A percentile compares a stretch with the other conserved stretches of the same genome.
phyloP scores from a whole-genome alignment of 805 yeast species.

The Spathaspora sp. region DNA sequence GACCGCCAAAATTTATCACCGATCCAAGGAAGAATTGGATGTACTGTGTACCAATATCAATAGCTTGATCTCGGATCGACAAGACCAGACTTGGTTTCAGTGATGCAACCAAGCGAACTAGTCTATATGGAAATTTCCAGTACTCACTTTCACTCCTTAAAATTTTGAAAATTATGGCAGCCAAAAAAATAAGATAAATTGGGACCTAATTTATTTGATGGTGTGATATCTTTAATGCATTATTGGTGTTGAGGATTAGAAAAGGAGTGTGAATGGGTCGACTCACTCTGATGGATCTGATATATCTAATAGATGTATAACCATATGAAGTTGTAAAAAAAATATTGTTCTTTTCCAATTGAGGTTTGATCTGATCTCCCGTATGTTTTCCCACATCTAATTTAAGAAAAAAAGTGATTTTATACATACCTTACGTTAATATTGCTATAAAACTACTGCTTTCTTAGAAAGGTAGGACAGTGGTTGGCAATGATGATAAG shows the following conservation, averaged over 20 bases:
- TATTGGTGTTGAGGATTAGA: not conserved
- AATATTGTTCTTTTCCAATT: not conserved
- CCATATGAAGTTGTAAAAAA: not conserved
- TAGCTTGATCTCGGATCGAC: not conserved
- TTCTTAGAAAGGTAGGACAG: not conserved
- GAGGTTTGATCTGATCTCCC: not conserved
- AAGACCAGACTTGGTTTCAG: not conserved
- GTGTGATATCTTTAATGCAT: not conserved
- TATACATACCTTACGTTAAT: not conserved
- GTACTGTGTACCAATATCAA: not conserved
- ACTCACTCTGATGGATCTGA: not conserved
- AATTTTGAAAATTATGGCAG: not conserved
- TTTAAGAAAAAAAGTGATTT: not conserved
- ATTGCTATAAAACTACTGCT: not conserved
- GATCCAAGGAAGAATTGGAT: not conserved
- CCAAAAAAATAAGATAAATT: not conserved
- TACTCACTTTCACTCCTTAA: too few species aligned
- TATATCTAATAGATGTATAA: not conserved
- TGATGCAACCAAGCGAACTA: not conserved
- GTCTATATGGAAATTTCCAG: not conserved
- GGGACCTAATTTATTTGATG: not conserved
- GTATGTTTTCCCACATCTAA: not conserved
- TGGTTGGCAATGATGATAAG: not conserved
- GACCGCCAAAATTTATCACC: not conserved
- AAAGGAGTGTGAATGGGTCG: not conserved